These are phyloP conservation scores for Pseudocercospora vitis DNA, from an alignment of 2,329 filamentous ascomycete genomes.

Conservation along the genomic window DNA sequence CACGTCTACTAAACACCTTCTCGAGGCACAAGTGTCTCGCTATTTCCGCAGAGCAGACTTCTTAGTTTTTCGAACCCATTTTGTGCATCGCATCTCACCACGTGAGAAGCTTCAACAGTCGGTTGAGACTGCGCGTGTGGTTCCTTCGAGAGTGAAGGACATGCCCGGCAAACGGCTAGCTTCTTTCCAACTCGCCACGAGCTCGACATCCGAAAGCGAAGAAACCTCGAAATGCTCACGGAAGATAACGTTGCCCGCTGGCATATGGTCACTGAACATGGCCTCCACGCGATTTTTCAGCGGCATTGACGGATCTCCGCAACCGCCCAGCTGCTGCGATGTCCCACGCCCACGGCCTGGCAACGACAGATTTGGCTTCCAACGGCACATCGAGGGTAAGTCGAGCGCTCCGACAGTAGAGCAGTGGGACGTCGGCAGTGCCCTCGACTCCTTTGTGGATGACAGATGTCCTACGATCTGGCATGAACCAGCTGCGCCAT, in stretches of 20 bases:
- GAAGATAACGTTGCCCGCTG: background rate
- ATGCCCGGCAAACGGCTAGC: slow-evolving; percentile 5
- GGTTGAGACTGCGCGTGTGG: no score
- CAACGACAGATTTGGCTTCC: slow-evolving; percentile 2
- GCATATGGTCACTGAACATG: slow-evolving; percentile 4
- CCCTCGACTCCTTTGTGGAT: slow-evolving; percentile 30
- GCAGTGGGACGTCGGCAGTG: slow-evolving; percentile 18
- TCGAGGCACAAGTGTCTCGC: no score
- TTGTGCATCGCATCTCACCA: no score
- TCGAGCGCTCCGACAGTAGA: background rate
- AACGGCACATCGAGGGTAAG: background rate
- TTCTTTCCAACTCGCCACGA: slow-evolving; percentile 6
- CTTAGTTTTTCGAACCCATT: no score
- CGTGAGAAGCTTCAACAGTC: no score
- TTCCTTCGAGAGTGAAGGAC: background rate
- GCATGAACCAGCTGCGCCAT: background rate
- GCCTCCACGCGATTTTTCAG: slow-evolving; percentile 6
- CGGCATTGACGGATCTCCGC: background rate
- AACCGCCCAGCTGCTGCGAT: background rate
- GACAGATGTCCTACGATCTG: slow-evolving; percentile 30
- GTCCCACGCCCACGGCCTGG: background rate
- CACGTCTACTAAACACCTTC: no score
- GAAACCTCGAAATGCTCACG: background rate
- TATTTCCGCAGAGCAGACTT: no score
- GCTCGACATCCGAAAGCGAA: background rate